phyloP scores from a whole-genome alignment of 495 filamentous ascomycete genomes.

The Entonaema liquescens region DNA sequence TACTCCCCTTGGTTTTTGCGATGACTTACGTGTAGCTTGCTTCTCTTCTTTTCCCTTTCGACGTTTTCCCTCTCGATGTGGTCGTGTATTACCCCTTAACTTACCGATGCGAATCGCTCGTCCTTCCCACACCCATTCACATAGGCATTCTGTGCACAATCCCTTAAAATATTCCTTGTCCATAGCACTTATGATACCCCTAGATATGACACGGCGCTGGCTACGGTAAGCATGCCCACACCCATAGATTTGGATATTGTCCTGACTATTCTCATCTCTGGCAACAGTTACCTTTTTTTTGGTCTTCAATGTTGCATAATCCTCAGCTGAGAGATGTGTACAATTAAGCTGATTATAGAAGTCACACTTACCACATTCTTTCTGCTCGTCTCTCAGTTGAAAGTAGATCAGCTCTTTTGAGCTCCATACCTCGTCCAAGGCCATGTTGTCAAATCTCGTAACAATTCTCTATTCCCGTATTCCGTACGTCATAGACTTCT shows the following conservation, averaged over 20 bases:
- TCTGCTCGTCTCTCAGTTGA: slow-evolving; percentile 3
- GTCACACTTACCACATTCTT: neutral
- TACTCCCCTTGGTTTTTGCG: neutral
- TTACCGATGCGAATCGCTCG: slow-evolving; percentile 21
- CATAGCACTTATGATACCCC: neutral
- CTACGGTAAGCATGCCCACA: slow-evolving; percentile 22
- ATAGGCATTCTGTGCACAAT: slow-evolving; percentile 23
- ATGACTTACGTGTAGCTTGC: neutral
- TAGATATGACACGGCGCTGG: neutral
- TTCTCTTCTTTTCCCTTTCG: neutral
- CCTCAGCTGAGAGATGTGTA: slow-evolving; percentile 19
- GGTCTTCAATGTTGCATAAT: slow-evolving; percentile 17
- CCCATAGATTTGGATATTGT: slow-evolving; percentile 4
- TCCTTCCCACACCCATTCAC: slow-evolving; percentile 15
- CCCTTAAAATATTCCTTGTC: slow-evolving; percentile 1
- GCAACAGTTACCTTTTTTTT: neutral
- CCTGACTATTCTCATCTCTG: neutral
- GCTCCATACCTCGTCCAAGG: neutral
- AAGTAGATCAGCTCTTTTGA: neutral
- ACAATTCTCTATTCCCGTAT: neutral
- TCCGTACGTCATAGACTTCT: neutral
- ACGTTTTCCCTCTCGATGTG: neutral
- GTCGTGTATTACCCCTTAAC: slow-evolving; percentile 1
- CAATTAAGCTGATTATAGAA: slow-evolving; percentile 1
- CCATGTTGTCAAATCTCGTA: neutral